These are phyloP conservation scores for Sphenostylis stenocarpa DNA, from an alignment of 306 rosid genomes.

Conservation along the genomic window DNA sequence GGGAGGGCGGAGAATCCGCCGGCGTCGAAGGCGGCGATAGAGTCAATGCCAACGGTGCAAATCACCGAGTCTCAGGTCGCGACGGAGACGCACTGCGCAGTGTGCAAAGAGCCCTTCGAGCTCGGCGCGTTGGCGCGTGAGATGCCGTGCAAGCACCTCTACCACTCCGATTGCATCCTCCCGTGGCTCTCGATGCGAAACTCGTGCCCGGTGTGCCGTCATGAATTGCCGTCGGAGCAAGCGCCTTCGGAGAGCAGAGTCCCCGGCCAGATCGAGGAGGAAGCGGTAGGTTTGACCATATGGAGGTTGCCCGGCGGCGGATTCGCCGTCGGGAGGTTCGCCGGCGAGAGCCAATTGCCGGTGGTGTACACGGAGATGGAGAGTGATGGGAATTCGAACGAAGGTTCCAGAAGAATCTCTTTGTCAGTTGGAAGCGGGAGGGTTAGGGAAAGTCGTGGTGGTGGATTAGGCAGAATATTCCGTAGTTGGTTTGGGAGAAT, in stretches of 20 bases:
- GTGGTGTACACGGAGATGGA: constrained; percentile 93
- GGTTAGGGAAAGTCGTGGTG: constrained; percentile 53
- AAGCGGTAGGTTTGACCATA: constrained; percentile 72
- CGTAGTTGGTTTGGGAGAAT: constrained; percentile 58
- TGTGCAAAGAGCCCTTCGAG: constrained; percentile 82
- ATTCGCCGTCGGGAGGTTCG: constrained; percentile 83
- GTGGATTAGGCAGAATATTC: constrained; percentile 64
- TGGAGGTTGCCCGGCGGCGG: constrained; percentile 96
- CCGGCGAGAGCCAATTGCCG: constrained; percentile 68
- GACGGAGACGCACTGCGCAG: constrained; percentile 77
- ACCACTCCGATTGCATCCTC: constrained; percentile 85
- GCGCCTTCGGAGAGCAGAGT: constrained; percentile 13
- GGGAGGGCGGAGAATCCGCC: constrained; percentile 81
- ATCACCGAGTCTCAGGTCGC: constrained; percentile 55
- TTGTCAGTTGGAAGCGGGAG: constrained; percentile 60
- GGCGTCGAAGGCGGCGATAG: constrained; percentile 79
- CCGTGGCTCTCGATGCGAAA: constrained; percentile 89
- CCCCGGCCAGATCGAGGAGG: constrained; percentile 56
- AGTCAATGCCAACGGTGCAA: constrained; percentile 77
- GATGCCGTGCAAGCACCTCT: constrained; percentile 93
- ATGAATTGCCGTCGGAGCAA: constrained; percentile 71
- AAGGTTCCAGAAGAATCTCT: constrained; percentile 46
- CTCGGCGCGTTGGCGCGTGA: constrained; percentile 77
- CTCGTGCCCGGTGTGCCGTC: constrained; percentile 95
- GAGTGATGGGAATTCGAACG: constrained; percentile 51